Base-by-base conservation (phyloP, 495 filamentous ascomycete genomes). In the Achaetomiella virescens region DNA sequence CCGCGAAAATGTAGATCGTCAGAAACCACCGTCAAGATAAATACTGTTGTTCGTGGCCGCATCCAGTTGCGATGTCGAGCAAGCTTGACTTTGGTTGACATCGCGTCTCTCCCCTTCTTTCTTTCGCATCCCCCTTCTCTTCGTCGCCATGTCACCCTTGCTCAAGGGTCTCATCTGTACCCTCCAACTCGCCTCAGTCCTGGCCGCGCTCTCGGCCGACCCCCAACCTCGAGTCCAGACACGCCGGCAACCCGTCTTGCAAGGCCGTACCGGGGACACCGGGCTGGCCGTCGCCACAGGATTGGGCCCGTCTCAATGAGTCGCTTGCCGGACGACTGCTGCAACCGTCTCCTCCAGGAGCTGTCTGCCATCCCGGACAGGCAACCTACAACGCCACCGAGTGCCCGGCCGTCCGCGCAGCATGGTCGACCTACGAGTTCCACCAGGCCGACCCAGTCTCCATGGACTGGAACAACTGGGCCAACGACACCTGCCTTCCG, bases 301-400 rank as follows among this genome's bases (percentile, higher is more conserved):
- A 45, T 8, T 72, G 72, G 72, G 25, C 47, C 8, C 41, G 58
- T 43, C 57, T 72, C 58, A 72, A 72, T 58, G 56, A 66, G 54
- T 66, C 71, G 37, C 64, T 61, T 48, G 64, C 68, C 17, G 83
- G 83, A 38, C 70, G 75, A 53, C 69, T 87, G 33, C 69, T 83
- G 54, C 65, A 62, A 18, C 77, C 76, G 24, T 36, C 68, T 49
- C 80, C 84, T 46, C 71, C 79, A 17, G 83, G 74, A 58, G 73
- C 74, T 52, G 66, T 79, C 46, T 87, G 83, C 63, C 82, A 86
- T 64, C 58, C 66, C 36, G 60, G 48, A 67, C 61, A 70, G 55
- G 49, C 66, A 35, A 52, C 65, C 45, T 69, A 67, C 64, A 58
- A 71, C 62, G 46, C 66, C 52, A 50, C 58, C 43, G 49, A 66